phyloP scores from a whole-genome alignment of 306 rosid genomes.

The Acacia melanoxylon region DNA sequence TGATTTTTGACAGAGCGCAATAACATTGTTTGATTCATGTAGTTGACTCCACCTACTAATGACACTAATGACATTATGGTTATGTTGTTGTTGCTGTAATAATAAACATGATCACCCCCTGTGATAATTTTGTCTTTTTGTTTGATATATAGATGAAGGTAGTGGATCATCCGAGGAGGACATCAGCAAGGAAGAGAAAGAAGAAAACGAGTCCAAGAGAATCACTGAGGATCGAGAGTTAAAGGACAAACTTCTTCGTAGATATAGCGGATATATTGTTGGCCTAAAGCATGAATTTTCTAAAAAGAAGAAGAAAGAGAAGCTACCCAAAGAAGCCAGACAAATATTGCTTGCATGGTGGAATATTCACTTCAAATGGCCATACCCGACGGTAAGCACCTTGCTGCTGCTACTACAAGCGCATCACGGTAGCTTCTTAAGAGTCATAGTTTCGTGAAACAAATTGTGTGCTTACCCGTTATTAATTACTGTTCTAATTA shows the following conservation, averaged over 20 bases:
- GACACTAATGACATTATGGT: too few relatives aligned
- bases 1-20: too few relatives aligned
- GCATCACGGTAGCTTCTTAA: not conserved
- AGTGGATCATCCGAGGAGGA: constrained; percentile 51
- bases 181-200: constrained; percentile 42
- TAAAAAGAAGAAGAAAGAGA: constrained; percentile 63
- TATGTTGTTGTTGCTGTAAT: too few relatives aligned
- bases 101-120: not conserved
- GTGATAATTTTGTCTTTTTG: not conserved
- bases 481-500: not conserved
- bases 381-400: constrained; percentile 72
- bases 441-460: not conserved
- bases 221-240: constrained; percentile 47
- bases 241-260: constrained; percentile 61
- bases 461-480: not conserved
- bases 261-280: constrained; percentile 63
- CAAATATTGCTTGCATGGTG: constrained; percentile 73
- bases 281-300: constrained; percentile 66
- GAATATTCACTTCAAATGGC: constrained; percentile 78
- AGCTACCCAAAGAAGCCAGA: constrained; percentile 72
- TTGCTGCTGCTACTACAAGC: not conserved
- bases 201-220: constrained; percentile 31
- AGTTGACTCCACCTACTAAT: too few relatives aligned
- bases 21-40: too few relatives aligned
- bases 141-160: constrained; percentile 38